Base-by-base conservation (phyloP, 352 stramenopile genomes). In the Thalassiosira hispida region DNA sequence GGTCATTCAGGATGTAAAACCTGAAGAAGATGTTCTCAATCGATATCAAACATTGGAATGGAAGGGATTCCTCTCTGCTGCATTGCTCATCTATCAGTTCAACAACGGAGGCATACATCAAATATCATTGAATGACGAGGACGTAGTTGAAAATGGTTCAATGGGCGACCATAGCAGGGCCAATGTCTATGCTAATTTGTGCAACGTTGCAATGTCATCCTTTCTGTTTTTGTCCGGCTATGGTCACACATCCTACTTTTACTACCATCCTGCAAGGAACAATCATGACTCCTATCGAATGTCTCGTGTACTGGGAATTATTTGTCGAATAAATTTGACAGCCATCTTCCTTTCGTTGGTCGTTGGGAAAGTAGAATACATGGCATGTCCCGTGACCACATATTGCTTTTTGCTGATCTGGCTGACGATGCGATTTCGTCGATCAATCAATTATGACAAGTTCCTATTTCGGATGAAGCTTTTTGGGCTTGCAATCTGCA, bases 141-240 rank as follows among this genome's bases (percentile, higher is more conserved):
- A 61, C 55, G 1, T 69, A 64, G 8, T 23, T 63, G 23, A 35
- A 59, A 47, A 69, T 35, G 42, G 22, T 2, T 1, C 8, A 31
- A 55, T 53, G 16, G 47, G 44, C 2, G 22, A 49, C 2, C 92
- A n/a, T n/a, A 42, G 35, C 40, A 49, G 40, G 40, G 40, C 90
- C 80, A 59, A 94, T 89, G 25, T 94, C 87, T 83, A 78, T 92
- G 94, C 95, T 74, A 96, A 96, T 77, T 47, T 85, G n/a, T 77
- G 93, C 25, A 88, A 89, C 46, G 79, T 95, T 20, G 87, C 93
- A 53, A 89, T 94, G 44, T 92, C 90, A n/a, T 91, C 77, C 38
- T 95, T 96, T 73, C 74, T 95, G 22, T 96, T 93, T 83, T 85
- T 96, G 69, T 95, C 92, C 3, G 84, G 84, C 14, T 96, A 94